phyloP scores from a whole-genome alignment of 805 yeast species.

The Saccharomycopsis schoenii region DNA sequence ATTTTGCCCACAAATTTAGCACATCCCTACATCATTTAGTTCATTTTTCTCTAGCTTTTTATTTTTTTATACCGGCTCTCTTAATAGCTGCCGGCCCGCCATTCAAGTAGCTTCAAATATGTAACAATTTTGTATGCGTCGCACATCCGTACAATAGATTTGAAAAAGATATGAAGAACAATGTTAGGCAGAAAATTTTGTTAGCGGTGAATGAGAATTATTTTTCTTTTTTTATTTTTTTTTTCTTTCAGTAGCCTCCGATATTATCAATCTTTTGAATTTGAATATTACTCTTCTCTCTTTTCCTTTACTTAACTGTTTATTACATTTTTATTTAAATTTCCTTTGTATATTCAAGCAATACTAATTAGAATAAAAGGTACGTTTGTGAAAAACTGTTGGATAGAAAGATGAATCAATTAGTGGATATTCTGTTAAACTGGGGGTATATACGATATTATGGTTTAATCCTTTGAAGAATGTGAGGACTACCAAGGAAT shows the following conservation, averaged over 20 bases:
- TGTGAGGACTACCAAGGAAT: too few relatives aligned
- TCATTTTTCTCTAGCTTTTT: too few relatives aligned
- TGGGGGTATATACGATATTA: too few relatives aligned
- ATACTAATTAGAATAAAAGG: constrained; percentile 1
- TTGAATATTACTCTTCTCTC: neutral
- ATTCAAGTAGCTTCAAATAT: too few relatives aligned
- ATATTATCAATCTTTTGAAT: neutral
- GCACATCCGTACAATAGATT: neutral
- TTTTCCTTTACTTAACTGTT: neutral
- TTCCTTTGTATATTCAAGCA: neutral
- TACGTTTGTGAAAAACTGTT: neutral
- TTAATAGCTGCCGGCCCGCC: too few relatives aligned
- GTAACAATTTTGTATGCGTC: neutral
- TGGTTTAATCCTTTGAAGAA: too few relatives aligned
- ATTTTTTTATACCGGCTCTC: too few relatives aligned
- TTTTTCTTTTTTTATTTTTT: neutral
- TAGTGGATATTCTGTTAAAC: neutral
- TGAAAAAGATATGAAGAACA: neutral
- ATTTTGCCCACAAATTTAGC: too few relatives aligned
- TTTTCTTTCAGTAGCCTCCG: neutral
- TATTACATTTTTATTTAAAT: neutral
- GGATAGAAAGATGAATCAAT: neutral
- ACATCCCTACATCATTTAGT: too few relatives aligned
- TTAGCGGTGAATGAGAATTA: neutral
- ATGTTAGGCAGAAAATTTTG: neutral